Evolutionary conservation across 2,329 filamentous ascomycete species (phyloP).

Genomic region (Neurospora sp.): DNA sequence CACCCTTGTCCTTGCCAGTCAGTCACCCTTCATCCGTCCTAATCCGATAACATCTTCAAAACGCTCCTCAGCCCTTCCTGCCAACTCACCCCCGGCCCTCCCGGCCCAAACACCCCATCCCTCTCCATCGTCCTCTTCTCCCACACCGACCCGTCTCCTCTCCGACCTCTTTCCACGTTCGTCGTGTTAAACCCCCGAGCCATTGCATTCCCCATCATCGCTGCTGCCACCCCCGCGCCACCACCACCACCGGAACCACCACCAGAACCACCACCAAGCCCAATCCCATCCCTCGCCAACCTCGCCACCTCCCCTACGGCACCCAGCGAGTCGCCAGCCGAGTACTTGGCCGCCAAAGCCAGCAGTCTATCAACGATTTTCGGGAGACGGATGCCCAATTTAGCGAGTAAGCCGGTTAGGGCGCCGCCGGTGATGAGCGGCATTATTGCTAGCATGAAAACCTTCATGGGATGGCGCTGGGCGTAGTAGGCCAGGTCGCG

Average conservation of each 20-base stretch:
- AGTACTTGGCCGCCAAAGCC: slow-evolving; percentile 40
- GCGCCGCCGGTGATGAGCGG: slow-evolving; percentile 79
- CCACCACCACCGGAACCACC: slow-evolving; percentile 18
- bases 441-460: slow-evolving; percentile 79
- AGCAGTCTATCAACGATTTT: slow-evolving; percentile 49
- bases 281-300: slow-evolving; percentile 32
- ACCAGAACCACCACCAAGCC: slow-evolving; percentile 7
- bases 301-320: slow-evolving; percentile 45
- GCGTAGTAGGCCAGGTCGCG: slow-evolving; percentile 75
- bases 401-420: slow-evolving; percentile 63
- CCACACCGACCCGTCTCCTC: slow-evolving; percentile 13
- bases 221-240: slow-evolving; percentile 18
- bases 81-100: slow-evolving; percentile 8
- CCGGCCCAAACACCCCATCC: slow-evolving; percentile 13
- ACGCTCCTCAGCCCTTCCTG: slow-evolving; percentile 15
- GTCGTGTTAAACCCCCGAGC: slow-evolving; percentile 3
- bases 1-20: background rate
- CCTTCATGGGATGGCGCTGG: slow-evolving; percentile 74
- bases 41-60: slow-evolving; percentile 17
- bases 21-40: background rate
- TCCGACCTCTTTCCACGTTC: slow-evolving; percentile 12
- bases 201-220: background rate
- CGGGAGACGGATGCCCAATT: slow-evolving; percentile 72
- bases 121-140: slow-evolving; percentile 20
- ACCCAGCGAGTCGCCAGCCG: slow-evolving; percentile 36